Base-by-base conservation (phyloP, 768 basidiomycete genomes). In the Amanita thiersii region DNA sequence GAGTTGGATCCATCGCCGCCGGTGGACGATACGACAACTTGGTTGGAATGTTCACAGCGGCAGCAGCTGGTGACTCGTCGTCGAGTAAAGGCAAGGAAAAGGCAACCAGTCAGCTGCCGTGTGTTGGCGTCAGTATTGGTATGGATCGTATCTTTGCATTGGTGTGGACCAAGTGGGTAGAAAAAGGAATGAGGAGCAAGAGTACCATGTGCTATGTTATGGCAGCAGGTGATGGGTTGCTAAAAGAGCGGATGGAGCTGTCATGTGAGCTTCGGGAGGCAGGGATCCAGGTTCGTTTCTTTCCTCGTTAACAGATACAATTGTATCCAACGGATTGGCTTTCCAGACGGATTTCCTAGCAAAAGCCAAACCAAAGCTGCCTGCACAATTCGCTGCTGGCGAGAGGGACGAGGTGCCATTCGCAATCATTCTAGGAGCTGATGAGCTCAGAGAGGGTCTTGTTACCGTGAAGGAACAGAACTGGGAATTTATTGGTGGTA, bases 1-100 rank as follows among this genome's bases (percentile, higher is more conserved):
- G 96, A 14, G 91, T 98, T 2, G 96, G 96, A n/a, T 96, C 92
- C 10, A 94, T 99, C 58, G 96, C 93, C n/a, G 96, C 88, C 1
- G 96, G 96, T 8, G 96, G 96, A 6, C 75, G 96, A 24, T 99
- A 99, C 62, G 96, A 98, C 66, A 81, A 82, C 40, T 83, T 99
- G 17, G 94, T 99, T 1, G 84, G 87, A 21, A 77, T 91, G 69
- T 96, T 99, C 69, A 72, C 77, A n/a, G 69, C 81, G 0, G 84
- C 85, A 0, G 85, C 91, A 0, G 74, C 87, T 0, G 81, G 78
- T 1, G 79, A 81, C 12, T 43, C 42, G 6, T 43, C 35, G 5
- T 23, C 31, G 18, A 30, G n/a, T n/a, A n/a, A n/a, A n/a, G 60
- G 62, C 37, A 59, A 62, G 39, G 75, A 77, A 19, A 89, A 86